Percentiles rank a stretch among this genome's conserved stretches.
Evolutionary conservation across 192 early-diverging fungal genomes (phyloP).

Genomic region (Rhizophagus prolifer): DNA sequence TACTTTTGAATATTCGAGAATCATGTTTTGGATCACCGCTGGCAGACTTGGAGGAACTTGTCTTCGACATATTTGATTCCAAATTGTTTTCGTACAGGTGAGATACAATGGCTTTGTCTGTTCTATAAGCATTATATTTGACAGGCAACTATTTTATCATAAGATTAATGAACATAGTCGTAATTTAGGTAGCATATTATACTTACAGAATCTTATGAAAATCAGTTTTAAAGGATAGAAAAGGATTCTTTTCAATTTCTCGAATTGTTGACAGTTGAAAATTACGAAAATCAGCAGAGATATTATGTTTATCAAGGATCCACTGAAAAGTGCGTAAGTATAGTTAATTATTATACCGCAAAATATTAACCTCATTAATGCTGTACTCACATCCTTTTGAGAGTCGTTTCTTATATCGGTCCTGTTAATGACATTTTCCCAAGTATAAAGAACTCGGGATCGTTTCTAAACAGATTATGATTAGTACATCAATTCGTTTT

Average conservation of each 20-base stretch:
- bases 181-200: not conserved
- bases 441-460: not conserved
- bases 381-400: slow-evolving; percentile 24
- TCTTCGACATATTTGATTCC: slow-evolving; percentile 9
- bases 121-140: slow-evolving; percentile 19
- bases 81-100: not conserved
- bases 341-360: not conserved
- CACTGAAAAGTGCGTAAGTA: slow-evolving; percentile 7
- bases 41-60: not conserved
- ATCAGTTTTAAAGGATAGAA: slow-evolving; percentile 7
- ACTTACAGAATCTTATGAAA: slow-evolving; percentile 21
- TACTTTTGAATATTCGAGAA: slow-evolving; percentile 14
- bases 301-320: slow-evolving; percentile 16
- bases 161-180: not conserved
- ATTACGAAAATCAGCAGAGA: slow-evolving; percentile 16
- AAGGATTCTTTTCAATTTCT: slow-evolving; percentile 25
- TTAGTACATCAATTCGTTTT: slow-evolving; percentile 23
- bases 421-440: slow-evolving; percentile 7
- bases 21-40: not conserved
- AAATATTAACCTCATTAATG: not conserved
- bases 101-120: slow-evolving; percentile 8
- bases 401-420: slow-evolving; percentile 5
- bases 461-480: slow-evolving; percentile 22
- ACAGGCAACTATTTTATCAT: slow-evolving; percentile 16
- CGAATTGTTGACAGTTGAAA: slow-evolving; percentile 25